phyloP scores from a whole-genome alignment of 495 filamentous ascomycete species.

The Pyrenopolyporus hunteri region DNA sequence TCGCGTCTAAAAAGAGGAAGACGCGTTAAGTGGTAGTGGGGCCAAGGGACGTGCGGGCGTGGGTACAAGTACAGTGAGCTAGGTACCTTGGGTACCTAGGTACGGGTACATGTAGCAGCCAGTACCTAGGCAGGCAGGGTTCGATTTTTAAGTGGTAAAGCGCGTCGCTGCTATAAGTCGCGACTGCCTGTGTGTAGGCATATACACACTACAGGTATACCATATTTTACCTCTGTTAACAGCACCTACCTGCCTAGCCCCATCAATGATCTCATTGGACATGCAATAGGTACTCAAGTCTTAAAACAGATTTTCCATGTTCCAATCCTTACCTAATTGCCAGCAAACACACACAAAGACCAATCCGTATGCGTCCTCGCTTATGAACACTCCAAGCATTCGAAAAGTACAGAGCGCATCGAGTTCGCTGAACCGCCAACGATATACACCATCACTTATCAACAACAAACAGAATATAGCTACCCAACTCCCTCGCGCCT shows the following conservation, averaged over 20 bases:
- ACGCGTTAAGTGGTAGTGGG: constrained; percentile 46
- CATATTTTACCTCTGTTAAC: too few species aligned
- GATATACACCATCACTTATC: neutral
- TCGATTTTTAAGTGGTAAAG: constrained; percentile 17
- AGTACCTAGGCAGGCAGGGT: constrained; percentile 7
- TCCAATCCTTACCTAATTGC: neutral
- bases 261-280: constrained; percentile 27
- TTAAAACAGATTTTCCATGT: neutral
- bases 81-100: too few species aligned
- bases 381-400: neutral
- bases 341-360: neutral
- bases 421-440: neutral
- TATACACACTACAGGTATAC: too few species aligned
- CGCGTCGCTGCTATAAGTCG: constrained; percentile 18
- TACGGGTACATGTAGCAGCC: neutral
- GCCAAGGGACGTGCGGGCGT: neutral
- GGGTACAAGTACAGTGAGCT: too few species aligned
- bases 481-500: neutral
- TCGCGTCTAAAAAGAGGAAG: constrained; percentile 27
- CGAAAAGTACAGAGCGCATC: neutral
- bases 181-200: too few species aligned
- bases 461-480: neutral
- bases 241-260: too few species aligned
- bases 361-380: neutral
- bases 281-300: neutral